These are phyloP conservation scores for Sporothrix inflata DNA, from an alignment of 2,329 filamentous ascomycete genomes.

Conservation along the genomic window DNA sequence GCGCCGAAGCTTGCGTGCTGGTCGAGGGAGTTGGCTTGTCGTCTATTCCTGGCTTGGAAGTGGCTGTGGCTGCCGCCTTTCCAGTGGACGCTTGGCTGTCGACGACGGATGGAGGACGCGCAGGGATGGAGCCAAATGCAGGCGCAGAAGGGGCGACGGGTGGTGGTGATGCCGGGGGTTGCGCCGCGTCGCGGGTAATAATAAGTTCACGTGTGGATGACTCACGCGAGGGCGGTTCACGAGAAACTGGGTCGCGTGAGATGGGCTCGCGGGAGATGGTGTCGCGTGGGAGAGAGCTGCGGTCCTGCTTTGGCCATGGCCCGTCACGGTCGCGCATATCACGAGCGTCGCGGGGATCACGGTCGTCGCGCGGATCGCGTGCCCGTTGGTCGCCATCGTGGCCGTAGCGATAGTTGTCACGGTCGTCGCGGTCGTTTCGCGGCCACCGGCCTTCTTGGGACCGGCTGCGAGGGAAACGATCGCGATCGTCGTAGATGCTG, in stretches of 20 bases:
- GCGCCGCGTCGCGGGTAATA: conserved; percentile 33
- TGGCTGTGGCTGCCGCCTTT: conserved; percentile 53
- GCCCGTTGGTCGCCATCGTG: conserved; percentile 43
- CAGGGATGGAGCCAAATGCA: conserved; percentile 60
- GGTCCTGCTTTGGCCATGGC: conserved; percentile 56
- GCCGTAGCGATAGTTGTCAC: conserved; percentile 49
- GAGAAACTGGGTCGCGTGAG: conserved; percentile 28
- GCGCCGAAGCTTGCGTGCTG: conserved; percentile 36
- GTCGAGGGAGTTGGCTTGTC: conserved; percentile 52
- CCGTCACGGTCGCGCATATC: conserved; percentile 43
- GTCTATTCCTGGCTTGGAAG: conserved; percentile 54
- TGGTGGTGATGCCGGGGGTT: conserved; percentile 57
- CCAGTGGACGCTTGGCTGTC: conserved; percentile 45
- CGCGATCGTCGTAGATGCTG: conserved; percentile 60
- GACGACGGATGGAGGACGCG: conserved; percentile 45
- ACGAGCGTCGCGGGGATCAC: conserved; percentile 49
- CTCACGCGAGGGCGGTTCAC: not conserved
- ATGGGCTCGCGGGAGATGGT: conserved; percentile 47
- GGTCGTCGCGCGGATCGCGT: conserved; percentile 53
- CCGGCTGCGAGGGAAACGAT: conserved; percentile 66
- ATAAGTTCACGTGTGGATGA: not conserved
- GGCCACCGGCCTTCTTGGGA: conserved; percentile 66
- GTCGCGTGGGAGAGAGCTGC: conserved; percentile 54
- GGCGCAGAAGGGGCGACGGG: conserved; percentile 62
- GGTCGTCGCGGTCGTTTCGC: conserved; percentile 54